Evolutionary conservation across 441 rosid genomes (phyloP).

Genomic region (Populus hybrid): DNA sequence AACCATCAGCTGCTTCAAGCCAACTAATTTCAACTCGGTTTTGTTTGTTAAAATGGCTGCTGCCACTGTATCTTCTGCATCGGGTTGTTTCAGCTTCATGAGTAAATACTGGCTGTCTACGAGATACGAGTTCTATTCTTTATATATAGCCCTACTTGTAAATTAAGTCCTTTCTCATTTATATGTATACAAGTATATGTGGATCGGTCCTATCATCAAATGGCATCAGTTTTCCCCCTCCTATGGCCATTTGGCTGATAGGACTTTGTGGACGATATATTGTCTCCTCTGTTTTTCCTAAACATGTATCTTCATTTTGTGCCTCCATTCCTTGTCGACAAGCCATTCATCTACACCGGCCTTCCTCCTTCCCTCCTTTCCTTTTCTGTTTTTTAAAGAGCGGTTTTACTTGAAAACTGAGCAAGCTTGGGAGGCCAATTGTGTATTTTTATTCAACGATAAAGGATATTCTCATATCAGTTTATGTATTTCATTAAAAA

Average conservation of each 20-base stretch:
- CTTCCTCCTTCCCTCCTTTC: not conserved
- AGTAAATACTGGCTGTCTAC: not conserved
- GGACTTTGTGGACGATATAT: not conserved
- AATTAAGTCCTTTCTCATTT: not conserved
- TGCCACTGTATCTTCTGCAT: not conserved
- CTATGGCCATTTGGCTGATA: not conserved
- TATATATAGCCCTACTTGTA: not conserved
- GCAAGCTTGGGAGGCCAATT: too few species aligned
- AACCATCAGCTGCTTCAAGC: constrained; percentile 44
- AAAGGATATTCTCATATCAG: too few species aligned
- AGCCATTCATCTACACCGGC: not conserved
- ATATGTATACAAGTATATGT: not conserved
- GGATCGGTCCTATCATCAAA: not conserved
- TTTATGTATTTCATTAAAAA: too few species aligned
- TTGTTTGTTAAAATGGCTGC: constrained; percentile 20
- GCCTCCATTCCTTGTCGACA: not conserved
- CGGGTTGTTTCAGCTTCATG: not conserved
- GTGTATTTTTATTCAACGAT: too few species aligned
- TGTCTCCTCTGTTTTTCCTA: not conserved
- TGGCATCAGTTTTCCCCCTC: not conserved
- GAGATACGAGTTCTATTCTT: not conserved
- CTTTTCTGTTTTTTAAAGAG: too few species aligned
- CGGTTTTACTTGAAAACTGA: too few species aligned
- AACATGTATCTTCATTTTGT: not conserved
- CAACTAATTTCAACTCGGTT: constrained; percentile 18